Evolutionary conservation across 495 filamentous ascomycete species (phyloP).

Genomic region (Hypoxylon perforatum): DNA sequence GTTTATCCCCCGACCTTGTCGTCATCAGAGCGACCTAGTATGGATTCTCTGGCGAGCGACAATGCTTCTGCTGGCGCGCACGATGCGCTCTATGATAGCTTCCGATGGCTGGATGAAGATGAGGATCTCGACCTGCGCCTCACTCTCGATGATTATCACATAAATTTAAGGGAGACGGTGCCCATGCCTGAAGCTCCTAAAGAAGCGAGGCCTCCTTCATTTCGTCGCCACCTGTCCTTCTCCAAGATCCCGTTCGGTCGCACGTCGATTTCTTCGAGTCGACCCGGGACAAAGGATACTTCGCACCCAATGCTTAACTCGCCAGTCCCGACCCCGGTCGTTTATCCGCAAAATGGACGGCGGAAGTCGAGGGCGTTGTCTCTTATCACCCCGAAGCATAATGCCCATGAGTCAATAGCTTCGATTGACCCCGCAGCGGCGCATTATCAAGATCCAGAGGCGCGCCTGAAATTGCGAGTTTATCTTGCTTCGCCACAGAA

Average conservation of each 20-base stretch:
- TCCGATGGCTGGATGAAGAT: slow-evolving; percentile 84
- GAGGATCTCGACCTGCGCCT: slow-evolving; percentile 78
- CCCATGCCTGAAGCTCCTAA: slow-evolving; percentile 54
- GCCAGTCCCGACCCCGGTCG: slow-evolving; percentile 48
- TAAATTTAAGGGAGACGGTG: slow-evolving; percentile 56
- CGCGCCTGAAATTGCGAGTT: slow-evolving; percentile 85
- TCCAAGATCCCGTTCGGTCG: slow-evolving; percentile 66
- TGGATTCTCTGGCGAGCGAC: slow-evolving; percentile 49
- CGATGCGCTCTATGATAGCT: slow-evolving; percentile 70
- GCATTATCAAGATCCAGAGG: slow-evolving; percentile 92
- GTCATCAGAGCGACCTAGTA: slow-evolving; percentile 45
- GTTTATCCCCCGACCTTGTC: slow-evolving; percentile 41
- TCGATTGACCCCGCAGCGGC: slow-evolving; percentile 78
- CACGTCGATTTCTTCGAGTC: slow-evolving; percentile 55
- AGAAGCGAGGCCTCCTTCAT: slow-evolving; percentile 56
- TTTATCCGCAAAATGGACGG: slow-evolving; percentile 47
- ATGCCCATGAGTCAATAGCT: slow-evolving; percentile 59
- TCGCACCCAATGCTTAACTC: slow-evolving; percentile 45
- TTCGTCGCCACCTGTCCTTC: slow-evolving; percentile 65
- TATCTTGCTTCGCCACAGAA: slow-evolving; percentile 92
- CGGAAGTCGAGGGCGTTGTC: slow-evolving; percentile 62
- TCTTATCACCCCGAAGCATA: slow-evolving; percentile 59
- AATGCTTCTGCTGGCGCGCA: slow-evolving; percentile 27
- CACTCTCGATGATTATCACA: slow-evolving; percentile 64
- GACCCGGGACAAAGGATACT: slow-evolving; percentile 56